Conservation (phyloP, 1,284 basidiomycete genomes). For the Agaricales sp. region DNA sequence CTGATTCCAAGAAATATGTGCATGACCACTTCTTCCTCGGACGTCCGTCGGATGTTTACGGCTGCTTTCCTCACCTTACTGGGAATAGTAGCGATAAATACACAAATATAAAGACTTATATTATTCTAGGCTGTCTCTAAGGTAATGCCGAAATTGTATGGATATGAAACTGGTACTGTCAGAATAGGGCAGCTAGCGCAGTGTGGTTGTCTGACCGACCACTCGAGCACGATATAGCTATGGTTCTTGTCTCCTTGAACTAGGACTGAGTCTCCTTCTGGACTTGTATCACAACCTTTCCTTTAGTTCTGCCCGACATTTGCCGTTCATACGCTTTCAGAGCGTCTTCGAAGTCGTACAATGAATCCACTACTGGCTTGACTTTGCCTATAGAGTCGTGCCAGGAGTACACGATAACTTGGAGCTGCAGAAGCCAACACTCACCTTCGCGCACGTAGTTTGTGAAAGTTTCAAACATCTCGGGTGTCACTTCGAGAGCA, state of each 20-base stretch:
- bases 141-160: too few species aligned
- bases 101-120: too few species aligned
- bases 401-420: neutral
- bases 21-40: neutral
- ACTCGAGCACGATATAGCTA: too few species aligned
- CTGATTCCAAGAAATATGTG: neutral
- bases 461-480: conserved; percentile 22
- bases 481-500: neutral
- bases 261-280: too few species aligned
- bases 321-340: conserved; percentile 50
- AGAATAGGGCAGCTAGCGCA: too few species aligned
- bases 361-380: conserved; percentile 51
- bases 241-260: too few species aligned
- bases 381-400: conserved; percentile 39
- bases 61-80: too few species aligned
- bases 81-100: too few species aligned
- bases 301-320: conserved; percentile 43
- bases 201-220: too few species aligned
- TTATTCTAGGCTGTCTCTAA: too few species aligned
- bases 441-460: conserved; percentile 33
- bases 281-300: conserved; percentile 52
- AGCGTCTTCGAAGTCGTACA: conserved; percentile 44
- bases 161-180: too few species aligned
- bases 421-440: too few species aligned
- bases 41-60: neutral